Percentiles rank a stretch among this genome's conserved stretches.
Evolutionary conservation across 371 early-diverging fungal species (phyloP).

Genomic region (Apophysomyces ossiformis): DNA sequence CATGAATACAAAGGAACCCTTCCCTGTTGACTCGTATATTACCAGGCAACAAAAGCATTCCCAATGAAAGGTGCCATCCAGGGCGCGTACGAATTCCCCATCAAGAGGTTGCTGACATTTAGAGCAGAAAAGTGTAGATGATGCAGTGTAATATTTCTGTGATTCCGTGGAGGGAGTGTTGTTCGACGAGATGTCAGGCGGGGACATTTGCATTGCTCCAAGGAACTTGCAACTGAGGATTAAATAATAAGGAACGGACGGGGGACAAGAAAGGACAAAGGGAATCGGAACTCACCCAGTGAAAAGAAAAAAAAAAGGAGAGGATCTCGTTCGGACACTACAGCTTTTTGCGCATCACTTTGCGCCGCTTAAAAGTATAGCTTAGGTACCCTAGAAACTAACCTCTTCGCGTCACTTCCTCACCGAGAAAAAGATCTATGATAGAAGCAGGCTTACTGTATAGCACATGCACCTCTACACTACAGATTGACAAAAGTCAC

Average conservation of each 20-base stretch:
- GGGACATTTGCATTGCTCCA: conserved; percentile 12
- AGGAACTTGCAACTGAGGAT: conserved; percentile 7
- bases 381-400: no score
- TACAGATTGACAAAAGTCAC: no score
- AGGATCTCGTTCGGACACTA: background rate
- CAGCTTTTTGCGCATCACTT: no score
- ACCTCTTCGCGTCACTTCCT: no score
- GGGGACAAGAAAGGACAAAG: conserved; percentile 2
- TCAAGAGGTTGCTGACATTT: conserved; percentile 43
- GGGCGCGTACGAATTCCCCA: conserved; percentile 91
- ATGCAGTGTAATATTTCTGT: conserved; percentile 3
- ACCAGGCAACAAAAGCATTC: conserved; percentile 94
- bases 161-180: conserved; percentile 9
- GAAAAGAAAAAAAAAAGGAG: background rate
- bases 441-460: no score
- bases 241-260: conserved; percentile 11
- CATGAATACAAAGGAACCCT: conserved; percentile 4
- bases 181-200: conserved; percentile 1
- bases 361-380: no score
- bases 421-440: no score
- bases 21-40: conserved; percentile 25
- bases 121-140: conserved; percentile 22
- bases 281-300: conserved; percentile 9
- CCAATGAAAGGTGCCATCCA: conserved; percentile 87
- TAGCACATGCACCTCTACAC: no score